Base-by-base conservation (phyloP, 2,329 filamentous ascomycete genomes). In the Myrmaecium sp. region DNA sequence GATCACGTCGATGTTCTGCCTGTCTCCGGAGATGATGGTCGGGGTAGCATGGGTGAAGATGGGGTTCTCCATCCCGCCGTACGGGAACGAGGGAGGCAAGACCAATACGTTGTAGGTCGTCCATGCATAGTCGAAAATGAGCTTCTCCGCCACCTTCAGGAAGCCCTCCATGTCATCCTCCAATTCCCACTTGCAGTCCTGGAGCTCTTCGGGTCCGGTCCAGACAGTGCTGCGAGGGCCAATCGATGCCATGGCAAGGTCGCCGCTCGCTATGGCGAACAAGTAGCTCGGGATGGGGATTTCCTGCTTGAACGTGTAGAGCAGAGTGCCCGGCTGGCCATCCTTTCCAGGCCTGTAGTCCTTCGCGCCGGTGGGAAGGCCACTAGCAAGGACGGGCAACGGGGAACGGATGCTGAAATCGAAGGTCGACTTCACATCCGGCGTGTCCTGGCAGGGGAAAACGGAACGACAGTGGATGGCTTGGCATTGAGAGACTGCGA, bases 401-500 rank as follows among this genome's bases (percentile, higher is more conserved):
- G 77, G 72, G 14, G 83, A 94, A 14, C 73, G 74, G 44, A 98
- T 76, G 43, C 75, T 78, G 60, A 94, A 94, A 35, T 74, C 73
- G 54, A 84, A 83, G 2, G 83, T 91, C n/a, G 80, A 83, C 60
- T 98, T 98, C 42, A 94, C 79, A 49, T 94, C 86, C 3, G 89
- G 89, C 1, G 89, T 95, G 47, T 98, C 89, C 58, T 95, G 86
- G 54, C 86, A 95, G 5, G 89, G 89, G 52, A 95, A 92, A 33
- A 95, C 69, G 25, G 83, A 92, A 33, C 89, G 74, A 22, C 81
- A 82, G 44, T 95, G 84, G 44, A 94, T 95, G 28, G 86, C 84
- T 60, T 98, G 86, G 52, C 84, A 93, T 59, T 95, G 89, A 23
- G 81, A 91, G 60, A 95, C 57, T 61, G n/a, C n/a, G n/a, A n/a